A percentile compares a stretch with the other conserved stretches of the same genome.
Conservation (phyloP, 1,284 basidiomycete genomes). For the Cryptococcus maquisensis region DNA sequence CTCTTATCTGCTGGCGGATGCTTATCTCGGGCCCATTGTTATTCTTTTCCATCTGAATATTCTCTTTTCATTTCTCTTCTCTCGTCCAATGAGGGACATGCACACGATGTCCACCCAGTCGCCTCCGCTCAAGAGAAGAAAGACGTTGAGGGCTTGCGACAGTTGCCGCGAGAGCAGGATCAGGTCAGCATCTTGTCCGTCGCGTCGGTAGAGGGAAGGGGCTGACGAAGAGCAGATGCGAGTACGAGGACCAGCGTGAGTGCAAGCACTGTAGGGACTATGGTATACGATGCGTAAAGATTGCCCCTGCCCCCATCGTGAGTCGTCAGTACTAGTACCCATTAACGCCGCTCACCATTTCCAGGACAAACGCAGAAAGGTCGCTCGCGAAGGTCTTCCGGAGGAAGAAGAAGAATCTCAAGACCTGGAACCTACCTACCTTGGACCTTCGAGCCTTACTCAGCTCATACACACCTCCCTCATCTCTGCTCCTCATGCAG, state of each 20-base stretch:
- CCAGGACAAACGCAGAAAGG: conserved; percentile 1
- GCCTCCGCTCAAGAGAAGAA: conserved; percentile 1
- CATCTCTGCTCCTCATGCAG: not conserved
- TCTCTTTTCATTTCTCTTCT: no score
- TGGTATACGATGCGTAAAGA: conserved; percentile 2
- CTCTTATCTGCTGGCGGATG: no score
- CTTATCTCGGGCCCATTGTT: no score
- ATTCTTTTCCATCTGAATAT: no score
- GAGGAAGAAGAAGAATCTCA: conserved; percentile 1
- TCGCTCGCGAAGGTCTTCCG: not conserved
- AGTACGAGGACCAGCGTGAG: not conserved
- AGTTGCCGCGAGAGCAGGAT: conserved; percentile 7
- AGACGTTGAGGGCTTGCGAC: conserved; percentile 5
- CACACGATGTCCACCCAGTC: no score
- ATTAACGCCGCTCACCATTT: not conserved
- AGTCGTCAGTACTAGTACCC: not conserved
- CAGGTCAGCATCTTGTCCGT: not conserved
- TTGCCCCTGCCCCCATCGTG: conserved; percentile 4
- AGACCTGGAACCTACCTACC: conserved; percentile 6
- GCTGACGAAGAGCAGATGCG: conserved; percentile 1
- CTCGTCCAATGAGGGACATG: no score
- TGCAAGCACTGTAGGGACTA: conserved; percentile 5
- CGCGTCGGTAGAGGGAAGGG: not conserved
- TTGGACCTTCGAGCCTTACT: conserved; percentile 5
- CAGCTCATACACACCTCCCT: conserved; percentile 2